Base-by-base conservation (phyloP, 2,329 filamentous ascomycete species). In the Anisogramma anomala region DNA sequence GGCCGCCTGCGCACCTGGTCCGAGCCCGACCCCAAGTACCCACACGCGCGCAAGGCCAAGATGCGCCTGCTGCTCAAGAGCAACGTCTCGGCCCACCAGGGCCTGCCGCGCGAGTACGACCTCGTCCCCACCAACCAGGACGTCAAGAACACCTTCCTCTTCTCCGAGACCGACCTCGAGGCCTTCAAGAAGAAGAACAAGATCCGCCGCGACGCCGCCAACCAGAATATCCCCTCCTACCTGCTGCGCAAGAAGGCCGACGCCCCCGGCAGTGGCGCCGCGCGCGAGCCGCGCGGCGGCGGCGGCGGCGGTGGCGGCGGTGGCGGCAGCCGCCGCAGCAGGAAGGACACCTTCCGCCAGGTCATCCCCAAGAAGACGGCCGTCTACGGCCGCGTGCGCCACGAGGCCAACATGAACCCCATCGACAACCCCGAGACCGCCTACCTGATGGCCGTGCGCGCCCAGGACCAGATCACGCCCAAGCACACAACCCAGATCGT, bases 101-200 rank as follows among this genome's bases (percentile, higher is more conserved):
- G 71, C 4, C 69, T 95, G n/a, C 87, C 88, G 9, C 85, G 85
- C 55, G 86, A 94, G 55, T 98, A 95, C 62, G 75, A 85, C 50
- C 66, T 96, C 43, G 79, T 86, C 34, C 70, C 86, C 34, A 79
- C 74, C 18, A 72, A 77, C 30, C 58, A 67, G 31, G 63, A 57
- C n/a, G 77, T 89, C 25, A 77, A 76, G 54, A 95, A 94, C 61
- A 91, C 87, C 15, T 94, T 83, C 57, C 69, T 96, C 42, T 98
- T 98, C 57, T 87, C 83, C 30, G 91, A 98, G 62, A 87, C 94
- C 58, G 86, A 96, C 55, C 72, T 94, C 17, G 84, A 87, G 1
- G 84, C 84, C 27, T 87, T 79, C 63, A 74, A 74, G 51, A 66
- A 67, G 14, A 73, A 71, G 57, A 73, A 72, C 54, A 72, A 69